Evolutionary conservation across 2,329 filamentous ascomycete genomes (phyloP).

Genomic region (Xylariaceae sp.): DNA sequence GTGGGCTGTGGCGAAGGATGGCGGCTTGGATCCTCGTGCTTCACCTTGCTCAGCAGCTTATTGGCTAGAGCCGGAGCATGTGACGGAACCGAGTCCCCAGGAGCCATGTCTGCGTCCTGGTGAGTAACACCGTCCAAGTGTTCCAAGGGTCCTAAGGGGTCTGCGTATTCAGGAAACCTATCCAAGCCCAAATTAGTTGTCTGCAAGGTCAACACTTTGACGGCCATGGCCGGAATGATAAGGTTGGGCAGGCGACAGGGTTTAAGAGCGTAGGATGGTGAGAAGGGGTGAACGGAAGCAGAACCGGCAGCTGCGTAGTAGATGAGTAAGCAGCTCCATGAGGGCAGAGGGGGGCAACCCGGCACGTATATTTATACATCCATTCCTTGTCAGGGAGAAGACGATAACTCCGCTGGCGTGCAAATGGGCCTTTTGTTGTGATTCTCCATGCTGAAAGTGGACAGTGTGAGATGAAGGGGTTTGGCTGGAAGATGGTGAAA

Average conservation of each 20-base stretch:
- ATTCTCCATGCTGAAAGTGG: no score
- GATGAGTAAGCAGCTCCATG: no score
- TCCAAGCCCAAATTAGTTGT: constrained; percentile 38
- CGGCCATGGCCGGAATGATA: constrained; percentile 16
- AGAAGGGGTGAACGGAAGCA: neutral
- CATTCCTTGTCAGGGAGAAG: no score
- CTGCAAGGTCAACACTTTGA: constrained; percentile 36
- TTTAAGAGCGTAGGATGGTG: neutral
- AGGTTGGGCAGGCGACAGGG: neutral
- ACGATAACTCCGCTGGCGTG: no score
- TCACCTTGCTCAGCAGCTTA: constrained; percentile 39
- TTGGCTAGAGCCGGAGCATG: constrained; percentile 34
- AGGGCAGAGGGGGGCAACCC: no score
- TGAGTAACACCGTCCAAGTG: constrained; percentile 13
- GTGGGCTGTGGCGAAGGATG: constrained; percentile 84
- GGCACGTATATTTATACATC: no score
- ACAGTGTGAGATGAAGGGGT: no score
- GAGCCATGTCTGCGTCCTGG: constrained; percentile 29
- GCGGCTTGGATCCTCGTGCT: constrained; percentile 45
- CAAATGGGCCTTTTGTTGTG: no score
- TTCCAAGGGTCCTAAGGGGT: constrained; percentile 32
- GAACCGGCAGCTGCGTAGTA: no score
- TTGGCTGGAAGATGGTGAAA: constrained; percentile 1
- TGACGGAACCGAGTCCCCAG: constrained; percentile 30
- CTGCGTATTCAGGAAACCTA: constrained; percentile 42